Evolutionary conservation across 345 rosid genomes (phyloP).

Genomic region (Erysimum cheiranthoides): DNA sequence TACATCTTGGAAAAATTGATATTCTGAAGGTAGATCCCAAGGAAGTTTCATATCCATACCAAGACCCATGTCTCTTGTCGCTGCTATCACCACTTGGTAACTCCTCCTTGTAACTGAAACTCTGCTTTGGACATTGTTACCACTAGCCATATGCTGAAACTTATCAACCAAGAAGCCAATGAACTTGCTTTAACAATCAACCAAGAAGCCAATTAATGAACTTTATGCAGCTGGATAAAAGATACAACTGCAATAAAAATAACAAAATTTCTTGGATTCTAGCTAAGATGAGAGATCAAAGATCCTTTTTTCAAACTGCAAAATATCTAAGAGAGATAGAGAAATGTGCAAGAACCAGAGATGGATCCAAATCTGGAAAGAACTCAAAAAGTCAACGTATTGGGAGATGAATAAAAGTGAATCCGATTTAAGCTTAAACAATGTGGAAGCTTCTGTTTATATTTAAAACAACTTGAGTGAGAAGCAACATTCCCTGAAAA

Average conservation of each 20-base stretch:
- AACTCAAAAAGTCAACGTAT: slow-evolving; percentile 15
- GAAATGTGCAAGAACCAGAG: slow-evolving; percentile 3
- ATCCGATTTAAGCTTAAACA: background rate
- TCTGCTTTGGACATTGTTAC: slow-evolving; percentile 20
- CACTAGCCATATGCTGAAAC: slow-evolving; percentile 29
- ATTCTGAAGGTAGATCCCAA: slow-evolving; percentile 74
- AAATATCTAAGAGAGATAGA: slow-evolving; percentile 18
- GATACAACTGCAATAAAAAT: background rate
- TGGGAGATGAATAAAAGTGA: background rate
- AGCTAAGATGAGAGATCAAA: background rate
- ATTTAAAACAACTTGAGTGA: background rate
- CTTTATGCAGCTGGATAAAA: background rate
- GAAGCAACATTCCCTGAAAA: slow-evolving; percentile 20
- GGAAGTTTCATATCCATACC: slow-evolving; percentile 75
- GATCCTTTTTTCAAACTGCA: slow-evolving; percentile 1
- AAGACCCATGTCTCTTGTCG: slow-evolving; percentile 79
- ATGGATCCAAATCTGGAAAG: slow-evolving; percentile 15
- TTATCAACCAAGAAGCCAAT: slow-evolving; percentile 7
- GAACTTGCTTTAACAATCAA: slow-evolving; percentile 6
- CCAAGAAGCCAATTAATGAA: background rate
- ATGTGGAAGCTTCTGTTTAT: slow-evolving; percentile 1
- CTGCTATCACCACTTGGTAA: slow-evolving; percentile 84
- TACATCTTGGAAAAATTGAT: slow-evolving; percentile 62
- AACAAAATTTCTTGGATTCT: slow-evolving; percentile 13
- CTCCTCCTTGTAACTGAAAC: slow-evolving; percentile 42